phyloP scores from a whole-genome alignment of 805 yeast species.

The Candida andamanensis region DNA sequence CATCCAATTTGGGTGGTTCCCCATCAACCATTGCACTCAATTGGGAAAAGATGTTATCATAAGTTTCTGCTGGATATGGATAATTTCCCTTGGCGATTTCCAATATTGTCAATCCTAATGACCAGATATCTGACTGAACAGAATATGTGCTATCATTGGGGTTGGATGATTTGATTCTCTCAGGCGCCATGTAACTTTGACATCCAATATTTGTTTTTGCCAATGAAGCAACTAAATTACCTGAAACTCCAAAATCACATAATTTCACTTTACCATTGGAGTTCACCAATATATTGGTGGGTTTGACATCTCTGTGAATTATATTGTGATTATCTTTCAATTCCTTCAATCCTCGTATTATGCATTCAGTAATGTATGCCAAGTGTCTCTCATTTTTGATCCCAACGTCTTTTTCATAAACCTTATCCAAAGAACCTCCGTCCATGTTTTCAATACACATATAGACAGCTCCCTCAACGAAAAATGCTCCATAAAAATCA shows the following conservation, averaged over 20 bases:
- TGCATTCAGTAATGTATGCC: slow-evolving; percentile 74
- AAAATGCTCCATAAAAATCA: slow-evolving; percentile 95
- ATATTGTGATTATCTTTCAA: slow-evolving; percentile 88
- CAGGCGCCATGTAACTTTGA: slow-evolving; percentile 99
- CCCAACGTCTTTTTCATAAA: slow-evolving; percentile 62
- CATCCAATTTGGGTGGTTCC: slow-evolving; percentile 80
- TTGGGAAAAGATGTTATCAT: slow-evolving; percentile 84
- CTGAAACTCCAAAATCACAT: slow-evolving; percentile 95
- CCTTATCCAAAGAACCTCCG: slow-evolving; percentile 87
- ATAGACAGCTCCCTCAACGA: slow-evolving; percentile 95
- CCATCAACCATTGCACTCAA: slow-evolving; percentile 96
- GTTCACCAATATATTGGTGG: slow-evolving; percentile 85
- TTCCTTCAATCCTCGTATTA: slow-evolving; percentile 74
- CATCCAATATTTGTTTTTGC: slow-evolving; percentile 97
- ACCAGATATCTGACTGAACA: slow-evolving; percentile 95
- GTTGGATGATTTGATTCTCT: slow-evolving; percentile 70
- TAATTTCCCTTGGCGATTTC: slow-evolving; percentile 89
- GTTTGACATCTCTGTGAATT: slow-evolving; percentile 95
- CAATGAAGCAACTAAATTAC: slow-evolving; percentile 88
- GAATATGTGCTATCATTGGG: slow-evolving; percentile 81
- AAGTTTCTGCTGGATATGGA: slow-evolving; percentile 96
- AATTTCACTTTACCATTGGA: slow-evolving; percentile 82
- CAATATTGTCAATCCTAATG: slow-evolving; percentile 80
- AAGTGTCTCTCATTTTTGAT: slow-evolving; percentile 69
- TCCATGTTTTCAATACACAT: slow-evolving; percentile 99